These are phyloP conservation scores for Inonotus hispidus DNA, from an alignment of 1,284 basidiomycete genomes.

Conservation along the genomic window DNA sequence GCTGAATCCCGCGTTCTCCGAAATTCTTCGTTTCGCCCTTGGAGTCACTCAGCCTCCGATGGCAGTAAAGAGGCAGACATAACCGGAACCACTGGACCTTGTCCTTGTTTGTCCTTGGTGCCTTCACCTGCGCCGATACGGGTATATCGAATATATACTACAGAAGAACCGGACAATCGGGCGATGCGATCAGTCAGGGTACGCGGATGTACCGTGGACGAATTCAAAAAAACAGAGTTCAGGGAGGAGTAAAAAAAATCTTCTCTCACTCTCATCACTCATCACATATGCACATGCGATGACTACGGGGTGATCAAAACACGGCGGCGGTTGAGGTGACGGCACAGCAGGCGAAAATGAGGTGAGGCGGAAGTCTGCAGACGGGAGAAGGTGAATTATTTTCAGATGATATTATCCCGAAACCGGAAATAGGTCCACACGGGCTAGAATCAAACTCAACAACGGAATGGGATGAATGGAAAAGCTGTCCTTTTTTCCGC, in stretches of 20 bases:
- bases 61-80: background rate
- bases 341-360: background rate
- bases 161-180: background rate
- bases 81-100: background rate
- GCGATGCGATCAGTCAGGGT: background rate
- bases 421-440: background rate
- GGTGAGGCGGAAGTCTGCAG: background rate
- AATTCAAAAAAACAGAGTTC: constrained; percentile 1
- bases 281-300: background rate
- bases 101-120: background rate
- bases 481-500: background rate
- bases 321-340: background rate
- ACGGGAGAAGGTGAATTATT: constrained; percentile 1
- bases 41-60: background rate
- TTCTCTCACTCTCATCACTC: too few relatives aligned
- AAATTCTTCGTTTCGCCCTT: background rate
- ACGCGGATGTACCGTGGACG: background rate
- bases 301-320: background rate
- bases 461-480: background rate
- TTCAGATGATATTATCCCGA: background rate
- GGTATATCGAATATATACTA: background rate
- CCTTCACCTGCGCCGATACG: background rate
- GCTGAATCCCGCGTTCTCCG: background rate
- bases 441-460: too few relatives aligned
- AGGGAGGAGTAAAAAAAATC: background rate